phyloP scores from a whole-genome alignment of 2,329 filamentous ascomycete species.

The Pestalotiopsis fici region DNA sequence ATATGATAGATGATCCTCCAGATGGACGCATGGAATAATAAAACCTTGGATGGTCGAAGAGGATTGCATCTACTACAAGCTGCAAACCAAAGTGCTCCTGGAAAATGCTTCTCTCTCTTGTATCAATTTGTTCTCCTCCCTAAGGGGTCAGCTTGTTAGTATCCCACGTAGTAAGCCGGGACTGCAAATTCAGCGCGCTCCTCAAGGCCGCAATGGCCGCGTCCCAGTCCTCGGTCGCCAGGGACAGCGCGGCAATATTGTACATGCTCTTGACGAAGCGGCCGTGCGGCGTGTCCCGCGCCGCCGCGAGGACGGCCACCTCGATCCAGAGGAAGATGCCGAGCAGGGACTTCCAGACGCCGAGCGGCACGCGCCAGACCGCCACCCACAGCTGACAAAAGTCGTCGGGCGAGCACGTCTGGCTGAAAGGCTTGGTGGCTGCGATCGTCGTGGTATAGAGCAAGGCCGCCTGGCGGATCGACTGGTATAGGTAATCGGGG shows the following conservation, averaged over 20 bases:
- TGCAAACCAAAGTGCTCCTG: no score
- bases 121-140: background rate
- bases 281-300: constrained; percentile 38
- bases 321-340: constrained; percentile 52
- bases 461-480: constrained; percentile 45
- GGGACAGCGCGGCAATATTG: background rate
- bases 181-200: background rate
- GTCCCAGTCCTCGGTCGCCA: constrained; percentile 5
- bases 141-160: background rate
- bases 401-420: constrained; percentile 37
- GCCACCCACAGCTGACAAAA: constrained; percentile 46
- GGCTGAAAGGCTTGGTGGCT: constrained; percentile 40
- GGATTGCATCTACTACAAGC: no score
- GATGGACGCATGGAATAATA: no score
- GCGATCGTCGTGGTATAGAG: constrained; percentile 50
- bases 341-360: constrained; percentile 45
- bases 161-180: background rate
- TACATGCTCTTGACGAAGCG: constrained; percentile 48
- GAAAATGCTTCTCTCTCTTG: background rate
- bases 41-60: no score
- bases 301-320: constrained; percentile 41
- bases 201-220: background rate
- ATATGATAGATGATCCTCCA: no score
- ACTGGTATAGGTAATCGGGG: constrained; percentile 47
- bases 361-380: constrained; percentile 47